A percentile compares a stretch with the other conserved stretches of the same genome.
Evolutionary conservation across 192 early-diverging fungal species (phyloP).

Genomic region (Entomortierella parvispora): DNA sequence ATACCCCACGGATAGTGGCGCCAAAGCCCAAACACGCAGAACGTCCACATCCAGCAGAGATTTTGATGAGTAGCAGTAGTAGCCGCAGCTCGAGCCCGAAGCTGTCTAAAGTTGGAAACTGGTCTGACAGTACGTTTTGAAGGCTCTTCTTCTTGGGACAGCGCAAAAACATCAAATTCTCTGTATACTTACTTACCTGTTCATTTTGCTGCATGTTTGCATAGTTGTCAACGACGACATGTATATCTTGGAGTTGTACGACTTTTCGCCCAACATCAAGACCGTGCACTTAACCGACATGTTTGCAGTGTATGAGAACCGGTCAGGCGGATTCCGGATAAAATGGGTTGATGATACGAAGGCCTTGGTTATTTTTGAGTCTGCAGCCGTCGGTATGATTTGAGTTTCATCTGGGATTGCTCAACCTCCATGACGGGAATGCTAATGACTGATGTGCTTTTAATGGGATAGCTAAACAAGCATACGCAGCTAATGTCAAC

Average conservation of each 20-base stretch:
- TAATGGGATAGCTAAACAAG: constrained; percentile 44
- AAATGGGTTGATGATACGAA: constrained; percentile 81
- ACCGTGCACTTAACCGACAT: constrained; percentile 76
- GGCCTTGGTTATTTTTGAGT: constrained; percentile 74
- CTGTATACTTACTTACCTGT: background rate
- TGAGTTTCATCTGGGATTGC: background rate
- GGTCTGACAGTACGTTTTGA: constrained; percentile 33
- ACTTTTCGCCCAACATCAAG: constrained; percentile 73
- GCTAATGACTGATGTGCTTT: no score
- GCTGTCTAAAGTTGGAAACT: constrained; percentile 19
- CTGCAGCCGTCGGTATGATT: constrained; percentile 66
- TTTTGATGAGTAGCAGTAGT: no score
- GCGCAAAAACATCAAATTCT: no score
- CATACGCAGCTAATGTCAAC: constrained; percentile 64
- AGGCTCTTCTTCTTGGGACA: no score
- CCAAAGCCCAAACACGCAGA: constrained; percentile 2
- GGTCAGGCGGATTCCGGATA: constrained; percentile 72
- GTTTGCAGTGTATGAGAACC: constrained; percentile 67
- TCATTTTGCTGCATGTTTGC: background rate
- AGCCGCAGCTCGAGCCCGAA: background rate
- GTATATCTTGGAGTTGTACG: constrained; percentile 64
- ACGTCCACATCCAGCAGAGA: constrained; percentile 29
- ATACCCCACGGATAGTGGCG: constrained; percentile 10
- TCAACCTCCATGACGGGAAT: background rate
- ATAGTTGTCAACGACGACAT: constrained; percentile 32